These are phyloP conservation scores for Bertia moriformis DNA, from an alignment of 2,329 filamentous ascomycete species.

Conservation along the genomic window DNA sequence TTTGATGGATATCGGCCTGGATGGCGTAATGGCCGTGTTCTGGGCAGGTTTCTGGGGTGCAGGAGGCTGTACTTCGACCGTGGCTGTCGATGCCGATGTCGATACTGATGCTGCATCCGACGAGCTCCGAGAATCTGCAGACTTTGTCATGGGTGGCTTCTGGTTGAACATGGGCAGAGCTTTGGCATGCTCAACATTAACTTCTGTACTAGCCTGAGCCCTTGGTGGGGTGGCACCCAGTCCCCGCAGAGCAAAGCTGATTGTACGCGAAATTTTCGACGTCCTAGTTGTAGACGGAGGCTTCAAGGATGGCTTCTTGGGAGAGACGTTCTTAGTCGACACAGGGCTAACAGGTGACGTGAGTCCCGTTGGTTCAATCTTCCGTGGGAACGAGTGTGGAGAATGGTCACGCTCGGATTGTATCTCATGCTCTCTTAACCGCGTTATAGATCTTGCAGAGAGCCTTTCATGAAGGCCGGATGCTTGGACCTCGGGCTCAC, in stretches of 20 bases:
- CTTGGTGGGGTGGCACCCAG: not conserved
- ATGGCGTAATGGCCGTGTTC: not conserved
- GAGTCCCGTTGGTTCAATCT: not conserved
- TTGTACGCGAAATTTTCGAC: not conserved
- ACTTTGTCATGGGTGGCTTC: not conserved
- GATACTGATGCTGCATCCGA: not conserved
- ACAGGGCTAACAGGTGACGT: not conserved
- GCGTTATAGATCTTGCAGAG: not conserved
- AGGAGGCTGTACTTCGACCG: not conserved
- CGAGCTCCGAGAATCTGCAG: not conserved
- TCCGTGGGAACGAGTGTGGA: not conserved
- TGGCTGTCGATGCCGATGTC: not conserved
- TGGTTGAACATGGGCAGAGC: not conserved
- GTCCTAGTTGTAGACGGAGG: not conserved
- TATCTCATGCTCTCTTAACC: not conserved
- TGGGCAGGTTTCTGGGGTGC: not conserved
- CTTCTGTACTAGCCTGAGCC: not conserved
- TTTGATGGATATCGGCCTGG: conserved; percentile 1
- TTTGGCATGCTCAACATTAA: not conserved
- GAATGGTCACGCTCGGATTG: not conserved
- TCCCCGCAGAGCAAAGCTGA: not conserved
- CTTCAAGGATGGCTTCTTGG: not conserved
- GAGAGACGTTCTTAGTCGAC: not conserved
- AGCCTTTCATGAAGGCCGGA: not conserved
- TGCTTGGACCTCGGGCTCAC: conserved; percentile 1